Base-by-base conservation (phyloP, 1,284 basidiomycete species). In the Ceratobasidium sp. region DNA sequence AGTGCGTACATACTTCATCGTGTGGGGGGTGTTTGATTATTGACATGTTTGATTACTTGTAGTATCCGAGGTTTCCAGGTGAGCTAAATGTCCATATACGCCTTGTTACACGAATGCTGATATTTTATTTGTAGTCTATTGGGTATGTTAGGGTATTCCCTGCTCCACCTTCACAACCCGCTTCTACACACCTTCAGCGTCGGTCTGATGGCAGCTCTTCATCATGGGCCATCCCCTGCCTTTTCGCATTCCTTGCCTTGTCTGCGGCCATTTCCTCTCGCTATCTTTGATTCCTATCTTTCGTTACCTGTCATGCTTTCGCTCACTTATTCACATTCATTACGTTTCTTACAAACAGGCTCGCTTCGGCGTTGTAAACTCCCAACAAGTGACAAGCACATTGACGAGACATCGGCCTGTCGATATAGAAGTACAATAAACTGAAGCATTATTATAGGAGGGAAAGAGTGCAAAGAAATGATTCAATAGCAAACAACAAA, bases 1-100 rank as follows among this genome's bases (percentile, higher is more conserved):
- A 93, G 90, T 91, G 42, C 60, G 72, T 75, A 15, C 46, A 75
- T 20, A 49, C 60, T 42, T 64, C 3, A 18, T 6, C 26, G 13
- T 68, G 63, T 28, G 3, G 49, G 49, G 49, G 23, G 13, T 15
- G 7, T 68, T 68, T 68, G 9, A 15, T 51, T 55, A 51, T 33
- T 64, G 13, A 64, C 51, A 7, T 13, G 1, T 64, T 64, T 63
- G 49, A 28, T 63, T n/a, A 51, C 46, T 46, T 39, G 4, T 60
- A 75, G 72, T 40, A 75, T 75, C 39, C 44, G 72, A 64, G 72
- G 72, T 64, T 75, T 75, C 72, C 72, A 75, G 61, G 72, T 75
- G 23, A 75, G 72, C 39, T 63, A 28, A 20, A 33, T 39, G 18
- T 4, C 28, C 28, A 42, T 28, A 28, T 63, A n/a, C 6, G 28